phyloP scores from a whole-genome alignment of 2,329 filamentous ascomycete species.

The Diaporthe sp. region DNA sequence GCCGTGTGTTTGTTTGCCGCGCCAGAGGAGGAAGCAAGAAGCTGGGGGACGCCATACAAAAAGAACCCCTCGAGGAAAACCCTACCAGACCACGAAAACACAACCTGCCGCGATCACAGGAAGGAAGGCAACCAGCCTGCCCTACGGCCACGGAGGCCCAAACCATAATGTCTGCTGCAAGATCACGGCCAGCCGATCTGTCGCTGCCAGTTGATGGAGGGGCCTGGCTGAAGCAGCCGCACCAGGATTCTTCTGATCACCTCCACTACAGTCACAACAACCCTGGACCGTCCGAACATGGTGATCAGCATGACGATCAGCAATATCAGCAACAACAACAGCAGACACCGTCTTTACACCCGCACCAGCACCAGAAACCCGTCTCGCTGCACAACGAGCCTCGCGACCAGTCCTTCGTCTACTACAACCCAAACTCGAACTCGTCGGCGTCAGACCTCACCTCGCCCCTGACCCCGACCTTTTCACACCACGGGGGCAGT shows the following conservation, averaged over 20 bases:
- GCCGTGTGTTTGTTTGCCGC: conserved; percentile 17
- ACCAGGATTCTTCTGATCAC: conserved; percentile 4
- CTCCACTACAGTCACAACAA: background rate
- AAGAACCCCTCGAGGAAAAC: background rate
- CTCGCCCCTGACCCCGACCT: conserved; percentile 79
- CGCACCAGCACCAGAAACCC: background rate
- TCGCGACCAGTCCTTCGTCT: conserved; percentile 41
- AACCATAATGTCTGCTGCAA: conserved; percentile 33
- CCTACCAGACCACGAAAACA: background rate
- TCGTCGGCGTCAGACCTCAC: conserved; percentile 76
- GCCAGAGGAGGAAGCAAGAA: conserved; percentile 6
- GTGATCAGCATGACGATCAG: background rate
- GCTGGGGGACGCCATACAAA: background rate
- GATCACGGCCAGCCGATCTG: conserved; percentile 27
- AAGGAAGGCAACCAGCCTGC: background rate
- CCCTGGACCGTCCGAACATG: background rate
- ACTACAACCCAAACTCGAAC: conserved; percentile 62
- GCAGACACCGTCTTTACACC: background rate
- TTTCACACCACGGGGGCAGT: conserved; percentile 65
- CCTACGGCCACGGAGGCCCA: background rate
- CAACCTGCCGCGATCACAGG: background rate
- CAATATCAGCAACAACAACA: background rate
- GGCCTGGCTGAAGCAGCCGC: conserved; percentile 27
- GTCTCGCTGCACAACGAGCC: conserved; percentile 7
- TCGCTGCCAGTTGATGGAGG: conserved; percentile 29